Evolutionary conservation across 1,284 basidiomycete species (phyloP), one percentile per base, ranked within the genome.

Genomic region (Naganishia cerealis): DNA sequence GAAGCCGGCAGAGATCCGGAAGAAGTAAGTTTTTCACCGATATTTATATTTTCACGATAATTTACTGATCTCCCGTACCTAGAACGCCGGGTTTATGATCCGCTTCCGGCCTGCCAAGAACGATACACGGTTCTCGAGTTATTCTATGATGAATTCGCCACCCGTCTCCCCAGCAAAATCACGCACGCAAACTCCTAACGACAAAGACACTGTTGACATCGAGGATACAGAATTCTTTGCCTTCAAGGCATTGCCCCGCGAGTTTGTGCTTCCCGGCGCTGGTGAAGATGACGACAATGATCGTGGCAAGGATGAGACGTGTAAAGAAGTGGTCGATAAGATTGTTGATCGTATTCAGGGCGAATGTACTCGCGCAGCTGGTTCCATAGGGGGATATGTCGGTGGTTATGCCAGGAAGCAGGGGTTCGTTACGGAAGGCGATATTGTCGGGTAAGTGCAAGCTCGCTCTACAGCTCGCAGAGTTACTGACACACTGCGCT

Each of bases 1-100:
- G 92, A 94, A 78, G 87, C 90, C 0, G 92, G 90, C 72, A 87
- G 91, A 33, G 91, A 95, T 78, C 86, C 89, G 0, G 75, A 83
- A 12, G 91, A 95, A 79, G 74, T 76, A 59, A 62, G 73, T 69
- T 3, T 16, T 39, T 15, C 21, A 26, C 4, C n/a, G 24, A 36
- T 40, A 57, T n/a, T 9, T 38, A 24, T 29, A 48, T 24, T 26
- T 26, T 6, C 15, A 38, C n/a, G 43, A 59, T 42, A 21, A 26
- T 43, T n/a, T 36, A 38, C 29, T 56, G 15, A 39, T 50, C 7
- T 33, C 7, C 12, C 16, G 10, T 29, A 7, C 29, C 39, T 61
- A 77, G 72, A 97, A 96, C 74, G 88, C 88, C 50, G 94, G 94
- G 0, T 92, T 96, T 76, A 78, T 87, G 4, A 79, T 96, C 62